Base-by-base conservation (phyloP, 2,329 filamentous ascomycete species). In the Ceratocystis papillata region DNA sequence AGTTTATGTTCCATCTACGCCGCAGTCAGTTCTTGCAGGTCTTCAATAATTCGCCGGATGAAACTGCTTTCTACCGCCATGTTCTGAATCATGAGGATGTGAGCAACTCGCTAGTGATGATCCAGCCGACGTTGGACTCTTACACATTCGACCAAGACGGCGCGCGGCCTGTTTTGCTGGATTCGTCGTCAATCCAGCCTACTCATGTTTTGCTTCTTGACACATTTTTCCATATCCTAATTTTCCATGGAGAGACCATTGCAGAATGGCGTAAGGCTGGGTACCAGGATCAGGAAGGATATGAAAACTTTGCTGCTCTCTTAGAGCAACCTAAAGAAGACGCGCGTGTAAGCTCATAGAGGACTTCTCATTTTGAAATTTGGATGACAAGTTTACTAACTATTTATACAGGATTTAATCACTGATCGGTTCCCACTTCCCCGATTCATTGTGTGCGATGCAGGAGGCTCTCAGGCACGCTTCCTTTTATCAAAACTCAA, bases 1-100 rank as follows among this genome's bases (percentile, higher is more conserved):
- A 99, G 75, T 99, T 99, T 78, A 99, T 99, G 94, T 99, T 99
- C 81, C 94, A 99, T 76, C 83, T 99, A 68, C 88, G 94, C 71
- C 86, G 94, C 76, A 96, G 91, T 77, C 94, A 97, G 76, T 99
- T 99, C 80, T 77, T 99, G 70, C 94, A 99, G 74, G 92, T 99
- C 67, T 99, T 99, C 83, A 99, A 99, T 80, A 99, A 97, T 76
- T 97, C 93, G 0, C 94, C 94, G 6, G 94, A 99, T 72, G 94
- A 99, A 77, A 99, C 94, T 28, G 94, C 94, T n/a, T 99, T 99
- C 77, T 96, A 97, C 75, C 85, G 94, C 68, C 94, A 99, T 74
- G 91, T 99, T 2, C 81, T 99, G 69, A 96, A 97, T 75, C 92
- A 97, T 72, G 94, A 99, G 76, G 94, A 97, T 76, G 91, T 96